Evolutionary conservation across 1,284 basidiomycete species (phyloP), one percentile per base, ranked within the genome.

Genomic region (Boletus semigastroideus): DNA sequence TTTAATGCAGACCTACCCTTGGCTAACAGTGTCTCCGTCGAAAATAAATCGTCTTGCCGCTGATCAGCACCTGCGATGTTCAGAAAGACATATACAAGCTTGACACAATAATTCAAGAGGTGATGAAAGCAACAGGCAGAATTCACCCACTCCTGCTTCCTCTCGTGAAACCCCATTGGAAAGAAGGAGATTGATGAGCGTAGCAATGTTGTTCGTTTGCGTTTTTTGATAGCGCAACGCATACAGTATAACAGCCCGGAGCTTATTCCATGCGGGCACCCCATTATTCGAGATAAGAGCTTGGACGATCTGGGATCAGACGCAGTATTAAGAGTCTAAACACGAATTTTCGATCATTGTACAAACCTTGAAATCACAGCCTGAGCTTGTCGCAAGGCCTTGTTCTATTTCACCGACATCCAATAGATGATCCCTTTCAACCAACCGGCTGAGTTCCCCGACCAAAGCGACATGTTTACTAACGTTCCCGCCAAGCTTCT

Each of bases 381-480:
- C 92, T 49, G 95, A 88, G 56, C 90, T 94, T 37, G 92, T 92
- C 3, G 95, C 95, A 49, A 99, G 77, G 37, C 94, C 94, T 72
- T 99, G 97, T 69, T 99, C 97, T 14, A 98, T 82, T 74, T 99
- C 97, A 33, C 92, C 92, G 1, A 97, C 83, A 52, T 93, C 91
- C 41, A 99, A 74, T 46, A 98, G 70, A 64, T 89, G 91, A 65
- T 95, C 88, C 56, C 86, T 77, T 46, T 88, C 91, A 19, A 99
- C 94, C 37, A 98, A 70, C 53, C 94, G 78, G 66, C 94, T 97
- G 54, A 99, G 79, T 70, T 99, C 97, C 34, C 96, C 96, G 1
- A 99, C 94, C 12, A 99, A 74, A 9, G 95, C 91, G 20, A 99
- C 97, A 66, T 99, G 97, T 72, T 99, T 99, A 72, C 90, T 94